phyloP scores from a whole-genome alignment of 2,329 filamentous ascomycete species.

The Laburnicola sp. region DNA sequence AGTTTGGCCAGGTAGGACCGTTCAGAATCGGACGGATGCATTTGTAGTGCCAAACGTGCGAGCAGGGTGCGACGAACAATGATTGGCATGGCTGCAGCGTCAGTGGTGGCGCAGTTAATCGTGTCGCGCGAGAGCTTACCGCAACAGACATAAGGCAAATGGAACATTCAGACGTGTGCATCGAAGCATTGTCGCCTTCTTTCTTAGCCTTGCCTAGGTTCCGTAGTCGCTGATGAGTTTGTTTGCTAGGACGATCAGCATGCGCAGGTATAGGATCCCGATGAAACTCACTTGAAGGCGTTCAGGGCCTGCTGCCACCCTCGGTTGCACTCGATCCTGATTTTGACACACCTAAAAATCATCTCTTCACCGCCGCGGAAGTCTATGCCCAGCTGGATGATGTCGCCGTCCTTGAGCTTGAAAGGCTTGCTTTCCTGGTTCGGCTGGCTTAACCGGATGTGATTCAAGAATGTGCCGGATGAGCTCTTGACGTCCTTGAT shows the following conservation, averaged over 20 bases:
- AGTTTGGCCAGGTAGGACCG: conserved; percentile 83
- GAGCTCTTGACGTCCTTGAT: conserved; percentile 97
- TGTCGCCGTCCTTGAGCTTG: conserved; percentile 91
- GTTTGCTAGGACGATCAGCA: conserved; percentile 64
- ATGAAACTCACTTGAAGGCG: conserved; percentile 77
- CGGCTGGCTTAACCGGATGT: conserved; percentile 89
- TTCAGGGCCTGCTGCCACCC: conserved; percentile 95
- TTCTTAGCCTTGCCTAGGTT: conserved; percentile 68
- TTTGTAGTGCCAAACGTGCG: conserved; percentile 99
- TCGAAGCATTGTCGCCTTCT: conserved; percentile 64
- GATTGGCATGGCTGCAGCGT: conserved; percentile 80
- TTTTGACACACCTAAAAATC: conserved; percentile 98
- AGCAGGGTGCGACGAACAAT: conserved; percentile 98
- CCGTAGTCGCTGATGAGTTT: conserved; percentile 84
- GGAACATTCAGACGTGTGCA: conserved; percentile 79
- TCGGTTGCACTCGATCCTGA: conserved; percentile 90
- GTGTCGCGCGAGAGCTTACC: conserved; percentile 58
- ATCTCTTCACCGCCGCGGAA: conserved; percentile 98
- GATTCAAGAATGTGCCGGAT: conserved; percentile 95
- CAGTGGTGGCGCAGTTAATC: conserved; percentile 18
- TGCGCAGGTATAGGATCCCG: background rate
- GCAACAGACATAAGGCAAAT: conserved; percentile 93
- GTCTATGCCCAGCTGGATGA: conserved; percentile 97
- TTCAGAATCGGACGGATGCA: conserved; percentile 85
- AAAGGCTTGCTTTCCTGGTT: conserved; percentile 89